Evolutionary conservation across 2,329 filamentous ascomycete genomes (phyloP), one percentile per base, ranked within the genome.

Genomic region (Sclerotinia nivalis): DNA sequence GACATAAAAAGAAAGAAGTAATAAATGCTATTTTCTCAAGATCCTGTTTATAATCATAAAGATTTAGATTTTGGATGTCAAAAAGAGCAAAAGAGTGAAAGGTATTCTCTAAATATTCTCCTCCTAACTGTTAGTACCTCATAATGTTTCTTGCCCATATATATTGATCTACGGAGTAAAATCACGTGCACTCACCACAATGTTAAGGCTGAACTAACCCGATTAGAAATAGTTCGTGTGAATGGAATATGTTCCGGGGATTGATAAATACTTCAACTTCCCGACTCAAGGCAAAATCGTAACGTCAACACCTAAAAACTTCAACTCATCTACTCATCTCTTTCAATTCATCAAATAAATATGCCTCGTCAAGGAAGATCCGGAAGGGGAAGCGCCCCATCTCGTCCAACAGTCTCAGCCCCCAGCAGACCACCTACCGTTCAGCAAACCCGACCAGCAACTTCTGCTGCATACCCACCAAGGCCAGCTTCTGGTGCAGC

Each of bases 291-390:
- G 37, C 62, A 45, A 66, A 55, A 56, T 45, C 18, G n/a, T n/a
- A 28, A 7, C 25, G 28, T 28, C 34, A 28, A 28, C 34, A 65
- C 54, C 34, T 60, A 50, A 31, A 61, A 37, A 37, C n/a, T 64
- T 43, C 6, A 43, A 22, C 18, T 50, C n/a, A 59, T 40, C 28
- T 40, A 22, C 18, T 37, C n/a, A 31, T 31, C 9, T 60, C 40
- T 61, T 50, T 52, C n/a, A 22, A 8, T 18, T 52, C 18, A 43
- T 28, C 28, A 28, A 65, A 25, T 70, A 80, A 86, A 81, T 71
- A 95, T 95, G 92, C 83, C 92, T 90, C 92, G 92, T 83, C 89
- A 92, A 86, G 87, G 89, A 80, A 88, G 91, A 82, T 84, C 86
- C 82, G 87, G 83, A 79, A 85, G 81, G 55, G 75, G 74, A 81